Evolutionary conservation across 495 filamentous ascomycete genomes (phyloP).

Genomic region (Aspergillus egyptiacus): DNA sequence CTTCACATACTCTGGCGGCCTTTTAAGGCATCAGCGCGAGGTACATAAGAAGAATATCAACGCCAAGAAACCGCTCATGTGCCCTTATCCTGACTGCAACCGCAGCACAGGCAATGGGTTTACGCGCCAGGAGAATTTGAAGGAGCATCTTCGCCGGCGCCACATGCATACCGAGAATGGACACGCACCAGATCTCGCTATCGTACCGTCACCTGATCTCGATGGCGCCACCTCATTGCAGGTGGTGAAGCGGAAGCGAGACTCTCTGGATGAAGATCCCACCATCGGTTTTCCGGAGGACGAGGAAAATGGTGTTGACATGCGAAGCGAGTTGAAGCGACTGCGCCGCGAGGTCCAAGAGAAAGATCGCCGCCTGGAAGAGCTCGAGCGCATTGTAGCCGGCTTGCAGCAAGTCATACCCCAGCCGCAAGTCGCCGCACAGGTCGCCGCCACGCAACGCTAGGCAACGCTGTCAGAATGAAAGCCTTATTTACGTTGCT

Average conservation of each 20-base stretch:
- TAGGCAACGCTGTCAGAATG: constrained; percentile 5
- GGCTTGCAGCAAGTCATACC: constrained; percentile 40
- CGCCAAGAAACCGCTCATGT: constrained; percentile 74
- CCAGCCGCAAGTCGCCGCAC: constrained; percentile 33
- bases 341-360: constrained; percentile 51
- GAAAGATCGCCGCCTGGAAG: constrained; percentile 42
- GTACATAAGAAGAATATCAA: constrained; percentile 83
- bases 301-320: constrained; percentile 40
- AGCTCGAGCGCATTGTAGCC: constrained; percentile 42
- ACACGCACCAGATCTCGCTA: constrained; percentile 32
- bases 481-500: constrained; percentile 2
- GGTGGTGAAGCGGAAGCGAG: constrained; percentile 41
- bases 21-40: constrained; percentile 83
- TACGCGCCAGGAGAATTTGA: constrained; percentile 82
- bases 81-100: constrained; percentile 80
- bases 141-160: constrained; percentile 84
- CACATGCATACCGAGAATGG: constrained; percentile 53
- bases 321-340: constrained; percentile 53
- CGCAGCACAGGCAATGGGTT: constrained; percentile 75
- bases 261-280: constrained; percentile 32
- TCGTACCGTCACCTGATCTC: constrained; percentile 24
- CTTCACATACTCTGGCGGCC: constrained; percentile 88
- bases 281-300: constrained; percentile 26
- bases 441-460: constrained; percentile 20
- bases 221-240: constrained; percentile 26